Evolutionary conservation across 805 yeast genomes (phyloP).

Genomic region (Metschnikowia gruessii): DNA sequence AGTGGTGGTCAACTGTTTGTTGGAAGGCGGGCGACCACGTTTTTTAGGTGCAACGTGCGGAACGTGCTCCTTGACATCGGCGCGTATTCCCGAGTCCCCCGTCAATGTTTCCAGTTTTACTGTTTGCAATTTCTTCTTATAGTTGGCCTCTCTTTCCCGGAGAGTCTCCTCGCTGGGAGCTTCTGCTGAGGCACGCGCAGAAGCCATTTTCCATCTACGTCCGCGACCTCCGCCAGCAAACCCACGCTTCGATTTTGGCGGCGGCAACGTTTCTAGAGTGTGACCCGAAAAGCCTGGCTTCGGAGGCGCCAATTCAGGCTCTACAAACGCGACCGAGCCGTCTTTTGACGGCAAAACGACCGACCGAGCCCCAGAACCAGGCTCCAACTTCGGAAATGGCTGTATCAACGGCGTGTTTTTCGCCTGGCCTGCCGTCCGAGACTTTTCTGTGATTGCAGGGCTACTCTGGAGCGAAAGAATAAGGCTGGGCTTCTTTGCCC

Average conservation of each 20-base stretch:
- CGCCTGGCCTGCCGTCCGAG: background rate
- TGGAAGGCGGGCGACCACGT: slow-evolving; percentile 8
- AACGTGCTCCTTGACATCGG: slow-evolving; percentile 11
- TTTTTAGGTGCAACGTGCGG: slow-evolving; percentile 5
- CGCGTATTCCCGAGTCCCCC: slow-evolving; percentile 16
- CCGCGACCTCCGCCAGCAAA: slow-evolving; percentile 47
- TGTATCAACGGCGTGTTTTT: slow-evolving; percentile 1
- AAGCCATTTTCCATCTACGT: slow-evolving; percentile 20
- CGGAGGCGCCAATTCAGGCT: slow-evolving; percentile 57
- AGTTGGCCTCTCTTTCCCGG: slow-evolving; percentile 12
- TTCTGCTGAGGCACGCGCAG: slow-evolving; percentile 3
- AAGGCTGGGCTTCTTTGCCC: slow-evolving; percentile 6
- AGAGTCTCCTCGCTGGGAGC: slow-evolving; percentile 20
- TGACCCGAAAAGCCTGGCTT: slow-evolving; percentile 66
- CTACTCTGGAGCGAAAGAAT: slow-evolving; percentile 11
- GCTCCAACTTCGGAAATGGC: slow-evolving; percentile 5
- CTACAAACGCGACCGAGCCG: slow-evolving; percentile 39
- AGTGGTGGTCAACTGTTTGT: slow-evolving; percentile 8
- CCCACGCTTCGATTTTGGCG: slow-evolving; percentile 53
- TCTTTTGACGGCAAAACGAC: background rate
- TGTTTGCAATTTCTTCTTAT: slow-evolving; percentile 17
- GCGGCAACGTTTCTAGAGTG: slow-evolving; percentile 69
- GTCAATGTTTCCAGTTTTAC: slow-evolving; percentile 16
- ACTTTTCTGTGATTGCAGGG: slow-evolving; percentile 8
- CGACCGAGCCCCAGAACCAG: slow-evolving; percentile 1